Percentiles rank a stretch among this genome's conserved stretches.
These are phyloP conservation scores for Fusarium sp. DNA, from an alignment of 2,329 filamentous ascomycete genomes.

Conservation along the genomic window DNA sequence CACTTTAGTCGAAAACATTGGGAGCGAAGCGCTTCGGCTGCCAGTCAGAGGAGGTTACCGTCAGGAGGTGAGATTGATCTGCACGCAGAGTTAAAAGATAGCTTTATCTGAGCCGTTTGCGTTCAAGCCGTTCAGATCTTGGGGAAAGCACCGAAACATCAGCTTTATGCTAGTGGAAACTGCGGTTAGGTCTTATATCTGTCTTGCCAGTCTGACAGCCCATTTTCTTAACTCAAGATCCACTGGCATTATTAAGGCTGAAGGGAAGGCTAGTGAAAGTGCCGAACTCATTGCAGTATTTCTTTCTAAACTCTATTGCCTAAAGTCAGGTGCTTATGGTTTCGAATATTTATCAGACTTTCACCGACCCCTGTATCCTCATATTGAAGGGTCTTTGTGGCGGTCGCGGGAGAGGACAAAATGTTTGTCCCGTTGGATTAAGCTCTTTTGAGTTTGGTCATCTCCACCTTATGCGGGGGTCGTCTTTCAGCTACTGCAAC, in stretches of 20 bases:
- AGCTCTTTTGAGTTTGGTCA: conserved; percentile 23
- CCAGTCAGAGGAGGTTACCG: background rate
- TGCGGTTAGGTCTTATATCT: background rate
- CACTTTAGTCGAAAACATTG: background rate
- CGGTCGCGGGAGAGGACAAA: conserved; percentile 14
- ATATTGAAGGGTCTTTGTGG: conserved; percentile 9
- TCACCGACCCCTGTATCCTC: background rate
- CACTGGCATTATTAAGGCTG: background rate
- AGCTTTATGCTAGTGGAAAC: background rate
- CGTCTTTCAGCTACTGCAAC: conserved; percentile 11
- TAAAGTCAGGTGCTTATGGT: background rate
- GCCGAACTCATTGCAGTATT: background rate
- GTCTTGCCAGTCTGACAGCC: background rate
- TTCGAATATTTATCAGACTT: background rate
- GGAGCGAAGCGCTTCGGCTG: conserved; percentile 6
- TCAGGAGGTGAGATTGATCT: background rate
- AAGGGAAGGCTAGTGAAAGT: background rate
- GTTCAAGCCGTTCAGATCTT: background rate
- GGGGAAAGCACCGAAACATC: background rate
- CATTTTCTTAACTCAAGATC: background rate
- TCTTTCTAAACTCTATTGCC: too few relatives aligned
- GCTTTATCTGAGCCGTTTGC: background rate
- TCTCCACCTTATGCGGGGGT: conserved; percentile 13
- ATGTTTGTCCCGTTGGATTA: conserved; percentile 22
- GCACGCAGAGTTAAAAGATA: background rate